Evolutionary conservation across 768 basidiomycete genomes (phyloP).

Genomic region (Auricularia sp.): DNA sequence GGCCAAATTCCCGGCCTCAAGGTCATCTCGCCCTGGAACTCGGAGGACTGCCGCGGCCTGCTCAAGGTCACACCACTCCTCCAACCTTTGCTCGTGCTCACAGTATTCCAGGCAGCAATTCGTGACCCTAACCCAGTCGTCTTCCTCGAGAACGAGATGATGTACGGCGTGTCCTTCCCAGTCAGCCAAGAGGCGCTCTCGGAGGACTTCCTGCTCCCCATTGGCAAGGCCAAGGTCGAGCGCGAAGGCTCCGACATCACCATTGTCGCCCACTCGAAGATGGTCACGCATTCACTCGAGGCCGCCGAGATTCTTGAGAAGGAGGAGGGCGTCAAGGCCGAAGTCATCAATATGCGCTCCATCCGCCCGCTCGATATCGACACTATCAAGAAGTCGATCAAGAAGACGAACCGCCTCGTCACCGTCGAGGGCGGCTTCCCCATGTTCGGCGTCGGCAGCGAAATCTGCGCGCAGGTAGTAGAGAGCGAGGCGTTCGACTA

Average conservation of each 20-base stretch:
- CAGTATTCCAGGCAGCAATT: constrained; percentile 64
- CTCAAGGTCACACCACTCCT: constrained; percentile 56
- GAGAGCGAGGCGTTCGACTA: constrained; percentile 98
- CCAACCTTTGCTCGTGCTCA: background rate
- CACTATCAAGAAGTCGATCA: constrained; percentile 92
- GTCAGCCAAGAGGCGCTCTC: constrained; percentile 93
- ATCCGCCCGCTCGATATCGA: constrained; percentile 97
- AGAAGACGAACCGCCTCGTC: constrained; percentile 97
- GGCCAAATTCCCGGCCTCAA: constrained; percentile 91
- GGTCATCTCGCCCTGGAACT: constrained; percentile 93
- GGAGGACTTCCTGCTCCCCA: constrained; percentile 88
- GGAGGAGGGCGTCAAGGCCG: constrained; percentile 86
- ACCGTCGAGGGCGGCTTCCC: constrained; percentile 99
- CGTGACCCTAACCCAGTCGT: constrained; percentile 98
- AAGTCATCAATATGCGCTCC: constrained; percentile 93
- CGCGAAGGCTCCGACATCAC: constrained; percentile 88
- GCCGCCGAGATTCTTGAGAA: constrained; percentile 89
- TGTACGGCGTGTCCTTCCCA: constrained; percentile 96
- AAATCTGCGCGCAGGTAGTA: constrained; percentile 94
- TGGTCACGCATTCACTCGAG: constrained; percentile 92
- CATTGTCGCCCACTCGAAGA: constrained; percentile 95
- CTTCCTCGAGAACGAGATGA: constrained; percentile 98
- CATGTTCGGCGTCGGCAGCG: constrained; percentile 94
- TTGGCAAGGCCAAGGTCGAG: constrained; percentile 97
- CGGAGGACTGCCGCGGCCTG: constrained; percentile 98